Conservation (phyloP, 164 flowering plant species). For the Nymphaea thermarum region DNA sequence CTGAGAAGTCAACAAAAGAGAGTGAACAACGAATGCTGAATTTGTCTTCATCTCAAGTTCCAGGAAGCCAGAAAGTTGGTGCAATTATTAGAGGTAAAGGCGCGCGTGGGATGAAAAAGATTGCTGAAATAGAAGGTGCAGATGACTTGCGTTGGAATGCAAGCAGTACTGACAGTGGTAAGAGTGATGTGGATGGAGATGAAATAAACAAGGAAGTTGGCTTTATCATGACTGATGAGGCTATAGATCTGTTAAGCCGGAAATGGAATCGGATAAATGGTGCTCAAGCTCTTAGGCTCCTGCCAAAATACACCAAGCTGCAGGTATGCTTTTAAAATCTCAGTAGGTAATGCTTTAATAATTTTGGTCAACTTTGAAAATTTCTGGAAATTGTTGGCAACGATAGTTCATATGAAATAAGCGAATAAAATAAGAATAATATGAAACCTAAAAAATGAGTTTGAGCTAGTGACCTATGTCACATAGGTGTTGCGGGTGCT, state of each 20-base stretch:
- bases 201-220: constrained; percentile 61
- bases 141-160: constrained; percentile 47
- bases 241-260: constrained; percentile 71
- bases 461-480: no score
- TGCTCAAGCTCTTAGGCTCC: constrained; percentile 86
- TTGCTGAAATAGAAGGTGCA: constrained; percentile 91
- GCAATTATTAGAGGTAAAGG: constrained; percentile 34
- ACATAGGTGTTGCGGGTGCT: no score
- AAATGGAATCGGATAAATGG: constrained; percentile 97
- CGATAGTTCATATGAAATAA: no score
- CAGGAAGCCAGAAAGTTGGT: constrained; percentile 29
- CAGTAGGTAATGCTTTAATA: no score
- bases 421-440: no score
- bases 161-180: constrained; percentile 76
- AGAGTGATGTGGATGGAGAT: constrained; percentile 85
- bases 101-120: constrained; percentile 52
- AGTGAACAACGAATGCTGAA: constrained; percentile 62
- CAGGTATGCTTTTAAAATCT: constrained; percentile 56
- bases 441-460: no score
- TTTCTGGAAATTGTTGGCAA: no score
- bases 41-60: constrained; percentile 34
- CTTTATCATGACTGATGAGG: no score
- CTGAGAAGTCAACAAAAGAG: constrained; percentile 66
- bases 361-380: no score
- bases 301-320: constrained; percentile 84